These are phyloP conservation scores for Dactylonectria macrodidyma DNA, from an alignment of 2,329 filamentous ascomycete species.

Conservation along the genomic window DNA sequence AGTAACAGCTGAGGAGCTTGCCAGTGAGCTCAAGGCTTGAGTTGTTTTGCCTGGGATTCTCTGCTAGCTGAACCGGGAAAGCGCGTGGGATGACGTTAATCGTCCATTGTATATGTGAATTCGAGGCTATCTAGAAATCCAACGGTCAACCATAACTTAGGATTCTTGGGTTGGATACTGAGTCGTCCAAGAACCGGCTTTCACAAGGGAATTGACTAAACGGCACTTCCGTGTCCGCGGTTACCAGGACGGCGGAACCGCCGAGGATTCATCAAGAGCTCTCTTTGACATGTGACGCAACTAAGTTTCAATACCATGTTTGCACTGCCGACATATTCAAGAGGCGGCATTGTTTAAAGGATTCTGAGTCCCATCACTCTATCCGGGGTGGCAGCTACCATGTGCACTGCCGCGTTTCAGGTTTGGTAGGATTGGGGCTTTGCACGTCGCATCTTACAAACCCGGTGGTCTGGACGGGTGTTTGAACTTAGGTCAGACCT, in stretches of 20 bases:
- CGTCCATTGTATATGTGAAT: not conserved
- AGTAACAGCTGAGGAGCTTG: conserved; percentile 41
- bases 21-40: conserved; percentile 37
- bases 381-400: conserved; percentile 7
- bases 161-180: not conserved
- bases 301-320: conserved; percentile 1
- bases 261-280: not conserved
- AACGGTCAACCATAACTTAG: not conserved
- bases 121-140: not conserved
- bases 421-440: conserved; percentile 21
- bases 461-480: not conserved
- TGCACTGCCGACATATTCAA: conserved; percentile 12
- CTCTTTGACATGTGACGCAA: conserved; percentile 5
- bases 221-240: not conserved
- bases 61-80: not conserved
- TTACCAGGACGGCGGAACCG: not conserved
- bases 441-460: conserved; percentile 4
- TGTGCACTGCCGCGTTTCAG: conserved; percentile 30
- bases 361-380: conserved; percentile 16
- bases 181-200: not conserved
- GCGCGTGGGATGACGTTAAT: not conserved
- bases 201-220: not conserved
- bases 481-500: not conserved
- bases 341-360: not conserved
- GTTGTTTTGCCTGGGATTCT: not conserved